Conservation (phyloP, 2,329 filamentous ascomycete species). For the Daldinia sp. region DNA sequence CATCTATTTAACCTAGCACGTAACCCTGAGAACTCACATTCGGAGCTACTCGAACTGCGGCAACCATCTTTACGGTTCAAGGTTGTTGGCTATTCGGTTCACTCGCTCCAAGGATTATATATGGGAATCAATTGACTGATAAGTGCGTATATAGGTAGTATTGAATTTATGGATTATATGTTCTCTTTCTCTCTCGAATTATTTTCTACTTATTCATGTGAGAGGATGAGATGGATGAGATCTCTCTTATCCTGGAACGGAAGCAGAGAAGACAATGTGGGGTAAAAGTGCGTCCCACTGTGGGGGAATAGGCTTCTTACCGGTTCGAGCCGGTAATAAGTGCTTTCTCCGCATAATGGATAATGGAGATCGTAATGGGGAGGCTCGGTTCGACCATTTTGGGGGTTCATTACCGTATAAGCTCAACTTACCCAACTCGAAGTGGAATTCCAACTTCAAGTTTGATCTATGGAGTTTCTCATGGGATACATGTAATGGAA, state of each 20-base stretch:
- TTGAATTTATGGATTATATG: background rate
- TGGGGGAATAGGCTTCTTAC: constrained; percentile 24
- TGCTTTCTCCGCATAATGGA: constrained; percentile 18
- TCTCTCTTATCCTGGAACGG: constrained; percentile 3
- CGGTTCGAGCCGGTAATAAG: constrained; percentile 26
- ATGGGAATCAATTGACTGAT: background rate
- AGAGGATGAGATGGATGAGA: background rate
- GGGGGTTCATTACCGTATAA: background rate
- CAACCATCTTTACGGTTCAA: constrained; percentile 41
- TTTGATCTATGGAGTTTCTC: background rate
- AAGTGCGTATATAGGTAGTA: background rate
- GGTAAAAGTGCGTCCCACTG: constrained; percentile 29
- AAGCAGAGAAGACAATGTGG: constrained; percentile 24
- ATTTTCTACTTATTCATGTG: background rate
- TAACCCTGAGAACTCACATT: constrained; percentile 44
- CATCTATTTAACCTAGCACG: background rate
- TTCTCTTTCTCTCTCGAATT: background rate
- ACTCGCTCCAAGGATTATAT: background rate
- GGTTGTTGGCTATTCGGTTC: too few relatives aligned
- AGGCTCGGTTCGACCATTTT: constrained; percentile 15
- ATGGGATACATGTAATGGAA: background rate
- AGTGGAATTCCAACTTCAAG: too few relatives aligned
- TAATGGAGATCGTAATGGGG: background rate
- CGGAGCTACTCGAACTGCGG: constrained; percentile 48
- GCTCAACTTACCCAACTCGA: background rate